Conservation (phyloP, 495 filamentous ascomycete species). For the Immersiella caudata region DNA sequence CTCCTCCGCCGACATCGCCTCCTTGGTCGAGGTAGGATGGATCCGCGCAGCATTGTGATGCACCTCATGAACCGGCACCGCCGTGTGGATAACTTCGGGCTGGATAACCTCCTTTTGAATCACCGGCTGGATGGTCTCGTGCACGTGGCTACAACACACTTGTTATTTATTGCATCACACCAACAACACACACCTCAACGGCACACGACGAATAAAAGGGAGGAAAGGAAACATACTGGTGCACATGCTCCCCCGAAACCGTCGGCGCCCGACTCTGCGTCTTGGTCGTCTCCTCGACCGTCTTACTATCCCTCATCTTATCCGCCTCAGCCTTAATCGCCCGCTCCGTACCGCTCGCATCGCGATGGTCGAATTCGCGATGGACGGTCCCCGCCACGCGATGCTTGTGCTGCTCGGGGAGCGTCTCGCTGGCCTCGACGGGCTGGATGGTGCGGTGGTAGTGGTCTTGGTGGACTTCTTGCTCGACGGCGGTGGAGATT, state of each 20-base stretch:
- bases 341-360: slow-evolving; percentile 46
- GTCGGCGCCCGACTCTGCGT: slow-evolving; percentile 49
- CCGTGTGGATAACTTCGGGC: slow-evolving; percentile 66
- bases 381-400: slow-evolving; percentile 56
- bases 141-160: slow-evolving; percentile 46
- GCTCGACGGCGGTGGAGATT: slow-evolving; percentile 59
- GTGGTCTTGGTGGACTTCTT: slow-evolving; percentile 64
- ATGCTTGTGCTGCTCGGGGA: slow-evolving; percentile 54
- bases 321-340: slow-evolving; percentile 51
- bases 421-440: slow-evolving; percentile 48
- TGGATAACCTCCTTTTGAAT: slow-evolving; percentile 68
- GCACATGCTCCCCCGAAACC: slow-evolving; percentile 63
- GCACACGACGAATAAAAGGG: slow-evolving; percentile 12
- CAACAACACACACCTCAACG: neutral
- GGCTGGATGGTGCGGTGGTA: slow-evolving; percentile 60
- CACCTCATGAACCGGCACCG: slow-evolving; percentile 66
- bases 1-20: slow-evolving; percentile 62
- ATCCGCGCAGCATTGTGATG: slow-evolving; percentile 64
- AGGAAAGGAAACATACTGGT: slow-evolving; percentile 49
- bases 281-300: slow-evolving; percentile 50
- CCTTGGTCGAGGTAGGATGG: slow-evolving; percentile 60
- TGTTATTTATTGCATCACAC: neutral
- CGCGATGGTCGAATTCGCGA: slow-evolving; percentile 57
- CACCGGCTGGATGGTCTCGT: slow-evolving; percentile 67
- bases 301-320: slow-evolving; percentile 54